A percentile compares a stretch with the other conserved stretches of the same genome.
Evolutionary conservation across 129 eudicot genomes (phyloP).

Genomic region (Chrysanthemum seticuspe): DNA sequence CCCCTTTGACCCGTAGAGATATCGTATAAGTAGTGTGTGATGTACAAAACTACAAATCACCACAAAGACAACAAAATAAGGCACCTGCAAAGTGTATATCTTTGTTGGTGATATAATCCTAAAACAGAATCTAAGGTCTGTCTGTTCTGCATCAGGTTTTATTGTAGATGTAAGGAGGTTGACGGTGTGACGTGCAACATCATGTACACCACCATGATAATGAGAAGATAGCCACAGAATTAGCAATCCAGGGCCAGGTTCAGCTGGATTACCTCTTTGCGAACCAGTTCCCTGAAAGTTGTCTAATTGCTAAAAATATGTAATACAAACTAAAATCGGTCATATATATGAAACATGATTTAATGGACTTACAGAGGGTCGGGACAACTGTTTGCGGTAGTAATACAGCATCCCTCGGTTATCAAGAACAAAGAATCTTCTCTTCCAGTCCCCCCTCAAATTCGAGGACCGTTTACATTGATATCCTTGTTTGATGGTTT

Average conservation of each 20-base stretch:
- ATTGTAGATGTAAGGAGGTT: slow-evolving; percentile 92
- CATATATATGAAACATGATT: not conserved
- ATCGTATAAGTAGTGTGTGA: no score
- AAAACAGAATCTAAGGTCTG: slow-evolving; percentile 93
- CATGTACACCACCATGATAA: slow-evolving; percentile 82
- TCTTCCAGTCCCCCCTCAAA: slow-evolving; percentile 94
- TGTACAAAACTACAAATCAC: no score
- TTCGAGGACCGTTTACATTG: slow-evolving; percentile 87
- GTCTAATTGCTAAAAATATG: not conserved
- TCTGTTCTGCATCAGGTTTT: slow-evolving; percentile 80
- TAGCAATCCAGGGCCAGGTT: slow-evolving; percentile 75
- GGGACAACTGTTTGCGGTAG: slow-evolving; percentile 77
- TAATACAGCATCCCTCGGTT: slow-evolving; percentile 91
- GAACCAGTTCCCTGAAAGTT: slow-evolving; percentile 43
- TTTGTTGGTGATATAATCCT: slow-evolving; percentile 89
- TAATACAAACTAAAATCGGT: not conserved
- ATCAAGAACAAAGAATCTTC: slow-evolving; percentile 96
- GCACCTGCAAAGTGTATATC: slow-evolving; percentile 88
- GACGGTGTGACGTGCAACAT: slow-evolving; percentile 91
- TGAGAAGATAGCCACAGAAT: slow-evolving; percentile 94
- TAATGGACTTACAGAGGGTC: slow-evolving; percentile 57
- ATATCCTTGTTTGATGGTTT: slow-evolving; percentile 94
- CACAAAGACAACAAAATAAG: not conserved
- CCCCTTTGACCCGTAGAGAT: not conserved
- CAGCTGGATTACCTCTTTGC: slow-evolving; percentile 45